Evolutionary conservation across 768 basidiomycete genomes (phyloP), one percentile per base, ranked within the genome.

Genomic region (Amanita jacksonii): DNA sequence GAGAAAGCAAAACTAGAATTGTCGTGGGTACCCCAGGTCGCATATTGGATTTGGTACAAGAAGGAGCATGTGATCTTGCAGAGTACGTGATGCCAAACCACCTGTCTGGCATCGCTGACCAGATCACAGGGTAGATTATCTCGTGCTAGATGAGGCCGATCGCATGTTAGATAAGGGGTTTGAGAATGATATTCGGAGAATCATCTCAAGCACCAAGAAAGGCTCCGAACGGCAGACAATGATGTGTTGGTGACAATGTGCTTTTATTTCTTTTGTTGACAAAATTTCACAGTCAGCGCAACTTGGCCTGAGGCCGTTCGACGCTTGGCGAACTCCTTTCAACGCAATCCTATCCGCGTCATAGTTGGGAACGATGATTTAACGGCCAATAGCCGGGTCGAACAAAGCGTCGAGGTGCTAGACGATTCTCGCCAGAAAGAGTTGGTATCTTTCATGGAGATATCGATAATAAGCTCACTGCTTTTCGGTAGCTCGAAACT

Each of bases 281-380:
- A 20, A 28, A 38, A n/a, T 41, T 30, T 8, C 27, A 41, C 52
- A 93, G 90, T 98, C 69, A 96, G 91, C 41, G 96, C 96, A 7
- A 99, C 96, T 6, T 99, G 96, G 96, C 96, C 96, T 0, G 90
- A 94, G 55, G 79, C 86, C 8, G 93, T 99, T 18, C 76, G 93
- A 41, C 71, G 85, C 47, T 70, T 99, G 28, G 96, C 96, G 0
- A 73, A 77, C 53, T 81, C 91, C 8, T 98, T 98, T 67, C 84
- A 85, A 60, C 73, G 72, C 32, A 63, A 85, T 46, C 91, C 94
- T 3, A 72, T 97, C 16, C 76, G 89, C 20, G 82, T 98, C 31
- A 97, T 92, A 0, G 92, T 99, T 25, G 96, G 96, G 4, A 86
- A 85, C 51, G 96, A 99, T 47, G 92, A 97, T 52, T 68, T 98